Evolutionary conservation across 345 rosid genomes (phyloP).

Genomic region (rapeseed (Brassica napus)): DNA sequence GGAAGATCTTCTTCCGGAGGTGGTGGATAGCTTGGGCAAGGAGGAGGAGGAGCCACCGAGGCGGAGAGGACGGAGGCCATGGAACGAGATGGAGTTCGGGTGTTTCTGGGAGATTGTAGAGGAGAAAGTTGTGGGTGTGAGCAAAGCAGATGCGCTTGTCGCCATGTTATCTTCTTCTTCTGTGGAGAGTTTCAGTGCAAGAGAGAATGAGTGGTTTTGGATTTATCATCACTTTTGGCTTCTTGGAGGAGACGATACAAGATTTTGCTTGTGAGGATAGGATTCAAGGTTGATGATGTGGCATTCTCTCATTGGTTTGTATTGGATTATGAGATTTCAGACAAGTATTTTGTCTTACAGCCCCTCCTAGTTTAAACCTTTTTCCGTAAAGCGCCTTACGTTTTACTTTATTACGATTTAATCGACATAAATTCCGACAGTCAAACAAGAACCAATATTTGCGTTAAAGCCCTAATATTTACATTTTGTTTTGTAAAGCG

Average conservation of each 20-base stretch:
- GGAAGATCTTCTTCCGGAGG: slow-evolving; percentile 31
- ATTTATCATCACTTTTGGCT: slow-evolving; percentile 10
- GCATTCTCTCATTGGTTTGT: slow-evolving; percentile 34
- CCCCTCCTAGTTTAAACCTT: not conserved
- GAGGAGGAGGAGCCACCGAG: slow-evolving; percentile 31
- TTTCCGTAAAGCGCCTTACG: not conserved
- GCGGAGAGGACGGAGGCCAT: slow-evolving; percentile 44
- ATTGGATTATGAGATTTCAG: slow-evolving; percentile 39
- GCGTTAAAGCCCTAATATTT: not conserved
- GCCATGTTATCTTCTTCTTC: slow-evolving; percentile 29
- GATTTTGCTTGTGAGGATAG: slow-evolving; percentile 42
- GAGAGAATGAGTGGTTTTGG: slow-evolving; percentile 25
- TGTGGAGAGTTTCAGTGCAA: not conserved
- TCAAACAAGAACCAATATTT: no score
- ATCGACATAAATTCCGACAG: no score
- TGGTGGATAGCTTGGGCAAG: slow-evolving; percentile 23
- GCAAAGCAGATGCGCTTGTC: slow-evolving; percentile 32
- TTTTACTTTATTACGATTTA: not conserved
- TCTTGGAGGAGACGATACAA: not conserved
- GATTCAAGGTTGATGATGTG: slow-evolving; percentile 33
- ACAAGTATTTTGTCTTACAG: not conserved
- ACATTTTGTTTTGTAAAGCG: not conserved
- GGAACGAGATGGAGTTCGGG: slow-evolving; percentile 40
- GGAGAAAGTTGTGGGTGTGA: slow-evolving; percentile 32
- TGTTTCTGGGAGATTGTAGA: not conserved